phyloP scores from a whole-genome alignment of 352 stramenopile species.

The Aphanomyces cochlioides region DNA sequence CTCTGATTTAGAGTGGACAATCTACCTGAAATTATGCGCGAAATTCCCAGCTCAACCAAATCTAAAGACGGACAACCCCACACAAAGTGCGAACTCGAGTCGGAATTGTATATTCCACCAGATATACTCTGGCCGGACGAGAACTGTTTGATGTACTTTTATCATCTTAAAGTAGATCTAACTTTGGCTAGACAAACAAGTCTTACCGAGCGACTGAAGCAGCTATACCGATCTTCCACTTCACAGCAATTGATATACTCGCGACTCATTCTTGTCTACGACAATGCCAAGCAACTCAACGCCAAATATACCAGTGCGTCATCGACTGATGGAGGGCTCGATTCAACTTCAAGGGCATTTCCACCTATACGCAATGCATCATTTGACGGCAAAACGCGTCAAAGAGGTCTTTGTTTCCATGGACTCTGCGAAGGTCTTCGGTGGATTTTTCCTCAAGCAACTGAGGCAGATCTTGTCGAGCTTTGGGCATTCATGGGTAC shows the following conservation, averaged over 20 bases:
- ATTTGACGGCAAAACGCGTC: slow-evolving; percentile 1
- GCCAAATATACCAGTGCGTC: slow-evolving; percentile 20
- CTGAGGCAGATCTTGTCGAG: slow-evolving; percentile 17
- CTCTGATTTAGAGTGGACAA: slow-evolving; percentile 8
- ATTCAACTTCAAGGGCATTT: background rate
- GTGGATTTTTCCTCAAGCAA: slow-evolving; percentile 20
- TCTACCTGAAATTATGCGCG: slow-evolving; percentile 25
- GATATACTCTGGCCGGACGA: slow-evolving; percentile 23
- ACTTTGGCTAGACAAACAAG: background rate
- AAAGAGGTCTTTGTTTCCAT: slow-evolving; percentile 12
- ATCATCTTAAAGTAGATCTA: slow-evolving; percentile 10
- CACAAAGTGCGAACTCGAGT: background rate
- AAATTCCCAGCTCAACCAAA: slow-evolving; percentile 2
- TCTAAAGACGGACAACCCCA: background rate
- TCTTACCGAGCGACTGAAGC: background rate
- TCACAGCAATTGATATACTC: slow-evolving; percentile 23
- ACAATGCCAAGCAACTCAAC: slow-evolving; percentile 24
- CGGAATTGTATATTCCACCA: slow-evolving; percentile 27
- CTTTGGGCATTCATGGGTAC: slow-evolving; percentile 27
- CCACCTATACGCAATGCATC: too few species aligned
- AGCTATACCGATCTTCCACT: slow-evolving; percentile 5
- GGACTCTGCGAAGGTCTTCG: slow-evolving; percentile 19
- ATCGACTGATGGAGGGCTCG: background rate
- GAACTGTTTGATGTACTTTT: background rate
- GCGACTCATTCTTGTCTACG: slow-evolving; percentile 23